Percentiles rank a stretch among this genome's conserved stretches.
Evolutionary conservation across 2,329 filamentous ascomycete genomes (phyloP).

Genomic region (Coleophoma crateriformis): DNA sequence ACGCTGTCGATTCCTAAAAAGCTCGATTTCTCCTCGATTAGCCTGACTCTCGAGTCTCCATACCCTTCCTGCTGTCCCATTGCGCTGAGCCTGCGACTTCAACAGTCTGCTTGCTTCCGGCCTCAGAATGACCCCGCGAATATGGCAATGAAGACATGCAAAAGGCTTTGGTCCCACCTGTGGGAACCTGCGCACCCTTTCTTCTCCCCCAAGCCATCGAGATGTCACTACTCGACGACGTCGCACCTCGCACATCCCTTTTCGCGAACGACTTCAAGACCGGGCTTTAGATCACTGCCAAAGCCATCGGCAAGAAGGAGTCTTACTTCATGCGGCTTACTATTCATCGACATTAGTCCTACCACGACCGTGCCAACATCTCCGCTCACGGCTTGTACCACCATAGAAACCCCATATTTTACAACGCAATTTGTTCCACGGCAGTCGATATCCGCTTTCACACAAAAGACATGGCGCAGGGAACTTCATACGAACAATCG

Average conservation of each 20-base stretch:
- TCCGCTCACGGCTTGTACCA: slow-evolving; percentile 12
- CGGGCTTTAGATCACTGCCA: slow-evolving; percentile 29
- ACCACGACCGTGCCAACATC: slow-evolving; percentile 29
- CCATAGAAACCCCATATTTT: slow-evolving; percentile 17
- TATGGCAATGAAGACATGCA: slow-evolving; percentile 40
- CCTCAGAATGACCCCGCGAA: slow-evolving; percentile 34
- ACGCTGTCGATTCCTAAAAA: too few species aligned
- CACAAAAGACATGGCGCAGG: slow-evolving; percentile 20
- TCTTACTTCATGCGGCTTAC: slow-evolving; percentile 48
- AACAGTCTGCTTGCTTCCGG: slow-evolving; percentile 23
- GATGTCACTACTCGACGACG: slow-evolving; percentile 4
- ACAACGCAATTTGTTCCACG: slow-evolving; percentile 8
- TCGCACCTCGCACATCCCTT: slow-evolving; percentile 9
- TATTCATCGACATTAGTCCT: slow-evolving; percentile 40
- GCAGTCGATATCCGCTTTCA: slow-evolving; percentile 8
- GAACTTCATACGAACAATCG: slow-evolving; percentile 22
- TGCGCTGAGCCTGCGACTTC: slow-evolving; percentile 12
- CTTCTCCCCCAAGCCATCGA: slow-evolving; percentile 3
- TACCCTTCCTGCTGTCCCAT: too few species aligned
- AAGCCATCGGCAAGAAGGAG: slow-evolving; percentile 36
- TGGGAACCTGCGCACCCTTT: slow-evolving; percentile 22
- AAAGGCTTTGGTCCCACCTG: slow-evolving; percentile 38
- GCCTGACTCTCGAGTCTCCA: too few species aligned
- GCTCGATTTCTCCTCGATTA: too few species aligned
- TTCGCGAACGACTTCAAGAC: slow-evolving; percentile 11